Base-by-base conservation (phyloP, 306 rosid species). In the Clitoria ternatea region DNA sequence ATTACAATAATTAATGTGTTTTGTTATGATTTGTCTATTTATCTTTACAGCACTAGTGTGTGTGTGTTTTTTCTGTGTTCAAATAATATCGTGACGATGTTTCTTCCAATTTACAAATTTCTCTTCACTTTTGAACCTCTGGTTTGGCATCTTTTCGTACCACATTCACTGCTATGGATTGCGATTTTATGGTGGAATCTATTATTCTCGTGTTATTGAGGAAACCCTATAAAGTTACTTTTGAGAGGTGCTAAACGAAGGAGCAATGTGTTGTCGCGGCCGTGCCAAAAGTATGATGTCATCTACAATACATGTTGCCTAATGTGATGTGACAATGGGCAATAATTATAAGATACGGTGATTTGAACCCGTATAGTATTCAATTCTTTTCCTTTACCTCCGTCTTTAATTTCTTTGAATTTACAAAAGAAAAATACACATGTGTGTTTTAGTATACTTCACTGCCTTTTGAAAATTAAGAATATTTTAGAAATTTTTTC, bases 161-260 rank as follows among this genome's bases (percentile, higher is more conserved):
- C 63, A 56, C 24, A 56, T 56, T 7, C 1, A 22, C 63, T 7
- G 29, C 29, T 27, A 56, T 56, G 39, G 40, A 56, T 32, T 54
- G 23, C 44, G 61, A 42, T 44, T 43, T 42, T 20, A 6, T 39
- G 7, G 22, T n/a, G 50, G 52, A 55, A 55, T 66, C 59, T 66
- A 13, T 33, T 49, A 19, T 24, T 39, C 12, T 24, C 33, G 66
- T 5, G n/a, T 54, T 54, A 19, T n/a, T 55, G 20, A 42, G 76
- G 69, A 71, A 57, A 71, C 32, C 59, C 26, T 29, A n/a, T n/a
- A 44, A 39, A 42, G 60, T 57, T 43, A 44, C 76, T 27, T 56
- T 65, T 24, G 17, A 53, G 70, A 5, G 35, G 45, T 59, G 36
- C 47, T 11, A 17, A 35, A 37, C 8, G 26, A 35, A 57, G 33